These are phyloP conservation scores for Plasmodium vivax DNA, from an alignment of 169 alveolate species.

Conservation along the genomic window DNA sequence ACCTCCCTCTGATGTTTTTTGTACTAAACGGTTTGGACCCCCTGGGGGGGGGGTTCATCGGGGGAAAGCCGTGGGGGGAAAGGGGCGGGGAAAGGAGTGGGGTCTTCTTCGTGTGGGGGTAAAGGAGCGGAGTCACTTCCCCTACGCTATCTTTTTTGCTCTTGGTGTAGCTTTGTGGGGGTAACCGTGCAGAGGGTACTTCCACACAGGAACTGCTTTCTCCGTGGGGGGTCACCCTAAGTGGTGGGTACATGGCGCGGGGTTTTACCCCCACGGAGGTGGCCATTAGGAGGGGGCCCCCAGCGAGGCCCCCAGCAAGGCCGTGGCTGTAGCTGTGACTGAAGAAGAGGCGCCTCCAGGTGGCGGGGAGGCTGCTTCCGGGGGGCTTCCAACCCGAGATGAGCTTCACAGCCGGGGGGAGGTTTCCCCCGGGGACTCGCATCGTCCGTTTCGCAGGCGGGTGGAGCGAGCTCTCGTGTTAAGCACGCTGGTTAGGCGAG, in stretches of 20 bases:
- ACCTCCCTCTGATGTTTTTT: slow-evolving; percentile 84
- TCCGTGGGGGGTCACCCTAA: neutral
- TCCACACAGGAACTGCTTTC: neutral
- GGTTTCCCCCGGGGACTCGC: neutral
- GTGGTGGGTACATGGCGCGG: neutral
- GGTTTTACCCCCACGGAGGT: neutral
- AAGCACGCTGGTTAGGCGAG: neutral
- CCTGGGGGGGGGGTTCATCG: neutral
- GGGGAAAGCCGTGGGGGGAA: neutral
- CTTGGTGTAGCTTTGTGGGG: neutral
- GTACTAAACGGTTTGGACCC: slow-evolving; percentile 73
- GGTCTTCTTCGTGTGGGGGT: neutral
- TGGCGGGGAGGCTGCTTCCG: neutral
- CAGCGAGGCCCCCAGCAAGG: too few relatives aligned
- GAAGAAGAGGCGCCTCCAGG: neutral
- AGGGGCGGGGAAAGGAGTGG: neutral
- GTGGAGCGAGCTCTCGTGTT: neutral
- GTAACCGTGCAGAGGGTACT: neutral
- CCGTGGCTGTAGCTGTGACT: neutral
- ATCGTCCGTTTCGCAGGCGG: neutral
- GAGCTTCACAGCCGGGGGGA: neutral
- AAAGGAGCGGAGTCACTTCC: neutral
- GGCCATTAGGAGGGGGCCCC: neutral
- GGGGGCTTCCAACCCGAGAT: neutral
- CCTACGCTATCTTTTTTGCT: too few relatives aligned